Evolutionary conservation across 352 stramenopile species (phyloP).

Genomic region (Phytopythium litorale): DNA sequence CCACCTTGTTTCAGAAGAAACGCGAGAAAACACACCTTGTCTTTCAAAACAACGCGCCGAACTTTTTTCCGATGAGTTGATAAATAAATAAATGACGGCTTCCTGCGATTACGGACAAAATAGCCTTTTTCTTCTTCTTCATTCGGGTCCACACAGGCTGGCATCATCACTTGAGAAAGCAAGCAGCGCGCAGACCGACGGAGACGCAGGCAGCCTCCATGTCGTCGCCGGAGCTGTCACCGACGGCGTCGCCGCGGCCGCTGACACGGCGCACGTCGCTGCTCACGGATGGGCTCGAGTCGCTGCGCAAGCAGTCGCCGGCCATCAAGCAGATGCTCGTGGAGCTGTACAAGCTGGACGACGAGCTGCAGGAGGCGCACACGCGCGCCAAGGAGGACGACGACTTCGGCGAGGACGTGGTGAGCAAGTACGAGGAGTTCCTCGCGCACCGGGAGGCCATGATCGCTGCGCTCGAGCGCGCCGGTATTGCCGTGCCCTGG

Average conservation of each 20-base stretch:
- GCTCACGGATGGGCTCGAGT: constrained; percentile 45
- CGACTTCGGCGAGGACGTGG: constrained; percentile 60
- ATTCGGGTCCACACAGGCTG: too few species aligned
- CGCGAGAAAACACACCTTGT: too few species aligned
- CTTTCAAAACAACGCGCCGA: too few species aligned
- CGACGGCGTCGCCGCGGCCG: neutral
- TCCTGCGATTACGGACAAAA: too few species aligned
- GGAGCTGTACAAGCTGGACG: constrained; percentile 45
- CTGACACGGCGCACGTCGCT: constrained; percentile 20
- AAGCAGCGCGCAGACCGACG: too few species aligned
- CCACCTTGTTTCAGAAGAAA: too few species aligned
- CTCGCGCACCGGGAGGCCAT: constrained; percentile 43
- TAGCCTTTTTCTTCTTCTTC: too few species aligned
- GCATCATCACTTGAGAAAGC: too few species aligned
- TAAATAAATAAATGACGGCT: too few species aligned
- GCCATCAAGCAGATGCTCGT: constrained; percentile 24
- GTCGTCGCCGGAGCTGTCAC: too few species aligned
- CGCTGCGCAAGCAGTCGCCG: constrained; percentile 24
- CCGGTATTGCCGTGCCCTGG: constrained; percentile 48
- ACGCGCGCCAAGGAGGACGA: constrained; percentile 52
- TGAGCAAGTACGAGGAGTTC: constrained; percentile 52
- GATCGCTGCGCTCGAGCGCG: constrained; percentile 39
- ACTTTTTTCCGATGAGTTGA: too few species aligned
- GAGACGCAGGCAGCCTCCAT: too few species aligned
- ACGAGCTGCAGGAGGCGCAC: constrained; percentile 53